phyloP scores from a whole-genome alignment of 163 green algal genomes.

The Prototheca stagnorum region DNA sequence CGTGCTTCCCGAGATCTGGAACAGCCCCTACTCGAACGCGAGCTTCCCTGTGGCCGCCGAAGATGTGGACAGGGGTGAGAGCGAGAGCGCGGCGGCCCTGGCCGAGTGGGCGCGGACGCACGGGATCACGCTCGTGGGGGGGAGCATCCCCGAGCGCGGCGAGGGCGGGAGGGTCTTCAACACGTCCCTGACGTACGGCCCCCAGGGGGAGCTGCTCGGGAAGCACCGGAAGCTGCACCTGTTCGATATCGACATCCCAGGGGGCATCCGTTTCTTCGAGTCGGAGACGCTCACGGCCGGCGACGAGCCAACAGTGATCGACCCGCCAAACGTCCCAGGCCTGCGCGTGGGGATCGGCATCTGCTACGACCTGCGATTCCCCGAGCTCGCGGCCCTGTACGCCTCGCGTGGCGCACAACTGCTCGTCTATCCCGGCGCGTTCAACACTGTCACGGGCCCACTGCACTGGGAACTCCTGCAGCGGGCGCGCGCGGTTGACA shows the following conservation, averaged over 20 bases:
- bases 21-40: constrained; percentile 92
- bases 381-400: constrained; percentile 78
- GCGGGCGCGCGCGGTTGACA: constrained; percentile 72
- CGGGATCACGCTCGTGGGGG: constrained; percentile 52
- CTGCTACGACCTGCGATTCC: constrained; percentile 96
- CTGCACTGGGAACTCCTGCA: constrained; percentile 91
- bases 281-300: constrained; percentile 67
- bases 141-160: constrained; percentile 72
- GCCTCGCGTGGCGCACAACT: constrained; percentile 50
- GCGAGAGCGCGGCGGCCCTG: constrained; percentile 40
- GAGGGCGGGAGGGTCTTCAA: constrained; percentile 60
- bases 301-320: constrained; percentile 34
- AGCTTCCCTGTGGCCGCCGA: constrained; percentile 81
- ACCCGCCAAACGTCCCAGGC: constrained; percentile 43
- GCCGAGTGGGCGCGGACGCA: constrained; percentile 13
- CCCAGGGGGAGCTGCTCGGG: constrained; percentile 54
- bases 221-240: constrained; percentile 81
- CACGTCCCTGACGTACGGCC: constrained; percentile 80
- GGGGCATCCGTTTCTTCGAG: constrained; percentile 93
- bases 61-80: constrained; percentile 51
- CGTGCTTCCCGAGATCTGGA: constrained; percentile 89
- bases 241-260: constrained; percentile 96
- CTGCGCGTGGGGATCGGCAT: constrained; percentile 73
- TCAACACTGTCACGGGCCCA: constrained; percentile 91
- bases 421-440: constrained; percentile 76